Evolutionary conservation across 495 filamentous ascomycete genomes (phyloP), one percentile per base, ranked within the genome.

Genomic region (Penicillium simplicissimum): DNA sequence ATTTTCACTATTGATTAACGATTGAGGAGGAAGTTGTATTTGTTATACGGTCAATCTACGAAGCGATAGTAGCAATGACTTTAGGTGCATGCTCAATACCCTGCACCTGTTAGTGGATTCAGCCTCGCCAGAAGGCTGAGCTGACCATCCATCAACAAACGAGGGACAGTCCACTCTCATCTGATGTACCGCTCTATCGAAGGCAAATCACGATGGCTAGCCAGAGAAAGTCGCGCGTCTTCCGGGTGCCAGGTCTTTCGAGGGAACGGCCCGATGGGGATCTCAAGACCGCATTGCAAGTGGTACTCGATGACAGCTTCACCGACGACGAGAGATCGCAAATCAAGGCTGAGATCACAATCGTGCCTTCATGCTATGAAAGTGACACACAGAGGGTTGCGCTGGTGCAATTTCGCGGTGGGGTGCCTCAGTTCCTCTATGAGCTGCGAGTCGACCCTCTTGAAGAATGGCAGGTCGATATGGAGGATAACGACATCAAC

Each of bases 291-390:
- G 49, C 55, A 58, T 49, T 63, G 5, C 55, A 58, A 58, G 38
- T 54, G 60, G 55, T 37, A 40, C 55, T 63, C 9, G 25, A 58
- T 19, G 55, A 63, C 38, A 63, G 43, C 47, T 58, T 58, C 19
- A 54, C 28, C 37, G 38, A 63, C 15, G 47, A 58, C 49, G 60
- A 58, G 60, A 63, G 21, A 54, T 62, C 48, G 49, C 37, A 48
- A 48, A 63, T 63, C 11, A 54, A 49, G 40, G 15, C 25, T 25
- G 55, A 63, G 47, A 58, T 58, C 55, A 54, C 53, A 33, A 58
- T 63, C 0, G 60, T 63, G 55, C 60, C 60, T 54, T 63, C 37
- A 58, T 63, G 55, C 47, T 63, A 63, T 37, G 48, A 58, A 58
- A 63, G 55, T 58, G 36, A 58, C 37, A 53, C 35, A 31, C 35